phyloP scores from a whole-genome alignment of 192 early-diverging fungal genomes.

The Backusella morwellensis region DNA sequence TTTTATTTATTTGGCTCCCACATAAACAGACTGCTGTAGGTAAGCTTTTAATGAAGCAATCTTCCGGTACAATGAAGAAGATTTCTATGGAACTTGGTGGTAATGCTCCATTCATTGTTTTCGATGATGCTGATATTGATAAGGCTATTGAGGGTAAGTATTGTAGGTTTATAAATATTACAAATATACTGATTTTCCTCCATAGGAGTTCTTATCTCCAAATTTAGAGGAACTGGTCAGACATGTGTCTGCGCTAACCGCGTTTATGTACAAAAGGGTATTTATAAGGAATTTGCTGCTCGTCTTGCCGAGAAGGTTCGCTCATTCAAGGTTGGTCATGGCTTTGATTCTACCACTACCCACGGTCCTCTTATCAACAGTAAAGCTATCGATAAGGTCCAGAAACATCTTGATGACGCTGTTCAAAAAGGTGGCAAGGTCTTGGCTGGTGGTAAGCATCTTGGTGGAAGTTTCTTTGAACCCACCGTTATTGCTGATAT shows the following conservation, averaged over 20 bases:
- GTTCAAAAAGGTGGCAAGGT: constrained; percentile 69
- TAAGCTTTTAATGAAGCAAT: constrained; percentile 62
- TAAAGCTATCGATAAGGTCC: constrained; percentile 67
- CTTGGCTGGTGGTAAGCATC: constrained; percentile 60
- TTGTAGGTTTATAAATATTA: no score
- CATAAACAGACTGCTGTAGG: constrained; percentile 57
- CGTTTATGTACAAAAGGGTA: constrained; percentile 70
- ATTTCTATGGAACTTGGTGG: constrained; percentile 84
- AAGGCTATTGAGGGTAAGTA: constrained; percentile 55
- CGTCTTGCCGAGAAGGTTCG: constrained; percentile 53
- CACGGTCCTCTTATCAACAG: constrained; percentile 84
- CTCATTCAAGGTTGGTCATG: constrained; percentile 71
- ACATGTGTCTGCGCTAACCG: constrained; percentile 79
- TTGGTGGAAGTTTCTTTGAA: constrained; percentile 71
- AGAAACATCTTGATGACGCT: constrained; percentile 71
- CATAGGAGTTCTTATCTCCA: constrained; percentile 29
- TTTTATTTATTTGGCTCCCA: constrained; percentile 8
- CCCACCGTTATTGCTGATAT: constrained; percentile 80
- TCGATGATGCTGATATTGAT: constrained; percentile 75
- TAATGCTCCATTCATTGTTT: constrained; percentile 80
- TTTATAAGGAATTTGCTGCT: constrained; percentile 64
- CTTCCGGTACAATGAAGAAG: constrained; percentile 68
- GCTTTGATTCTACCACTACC: constrained; percentile 59
- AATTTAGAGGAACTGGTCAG: constrained; percentile 80
- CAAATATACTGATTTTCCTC: neutral